Conservation (phyloP, 2,329 filamentous ascomycete genomes). For the Chaetomium olivaceum region DNA sequence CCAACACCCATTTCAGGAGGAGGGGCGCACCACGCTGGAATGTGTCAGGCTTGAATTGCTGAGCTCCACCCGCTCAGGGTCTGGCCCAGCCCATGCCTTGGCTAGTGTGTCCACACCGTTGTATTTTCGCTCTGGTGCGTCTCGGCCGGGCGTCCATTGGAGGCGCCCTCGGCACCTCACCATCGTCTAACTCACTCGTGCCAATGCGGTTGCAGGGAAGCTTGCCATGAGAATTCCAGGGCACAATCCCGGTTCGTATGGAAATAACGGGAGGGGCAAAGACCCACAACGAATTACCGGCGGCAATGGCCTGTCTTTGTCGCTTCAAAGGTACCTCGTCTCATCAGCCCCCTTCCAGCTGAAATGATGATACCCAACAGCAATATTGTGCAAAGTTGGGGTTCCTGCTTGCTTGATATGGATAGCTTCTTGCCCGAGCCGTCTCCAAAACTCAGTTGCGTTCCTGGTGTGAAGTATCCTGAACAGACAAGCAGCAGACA, state of each 20-base stretch:
- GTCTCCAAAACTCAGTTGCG: neutral
- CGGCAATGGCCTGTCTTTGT: constrained; percentile 1
- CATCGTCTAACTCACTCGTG: constrained; percentile 4
- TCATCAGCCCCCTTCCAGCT: constrained; percentile 9
- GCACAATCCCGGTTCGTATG: neutral
- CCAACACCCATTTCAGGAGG: neutral
- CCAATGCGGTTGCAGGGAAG: constrained; percentile 5
- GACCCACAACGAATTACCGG: constrained; percentile 14
- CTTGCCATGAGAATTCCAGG: constrained; percentile 3
- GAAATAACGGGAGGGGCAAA: constrained; percentile 16
- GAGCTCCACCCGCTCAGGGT: constrained; percentile 10
- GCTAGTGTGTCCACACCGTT: constrained; percentile 1
- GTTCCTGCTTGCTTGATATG: constrained; percentile 1
- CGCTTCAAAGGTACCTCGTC: constrained; percentile 1
- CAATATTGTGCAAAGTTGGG: constrained; percentile 9
- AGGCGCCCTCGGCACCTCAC: neutral
- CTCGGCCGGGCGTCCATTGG: constrained; percentile 13
- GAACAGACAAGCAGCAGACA: neutral
- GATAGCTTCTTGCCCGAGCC: neutral
- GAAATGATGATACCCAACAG: constrained; percentile 22
- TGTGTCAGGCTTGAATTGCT: constrained; percentile 17
- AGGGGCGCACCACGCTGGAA: constrained; percentile 5
- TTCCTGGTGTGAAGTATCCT: neutral
- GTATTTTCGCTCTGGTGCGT: constrained; percentile 7
- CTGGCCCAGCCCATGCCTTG: constrained; percentile 16